Evolutionary conservation across 495 filamentous ascomycete species (phyloP), one percentile per base, ranked within the genome.

Genomic region (Hyphodiscus hymeniophilus): DNA sequence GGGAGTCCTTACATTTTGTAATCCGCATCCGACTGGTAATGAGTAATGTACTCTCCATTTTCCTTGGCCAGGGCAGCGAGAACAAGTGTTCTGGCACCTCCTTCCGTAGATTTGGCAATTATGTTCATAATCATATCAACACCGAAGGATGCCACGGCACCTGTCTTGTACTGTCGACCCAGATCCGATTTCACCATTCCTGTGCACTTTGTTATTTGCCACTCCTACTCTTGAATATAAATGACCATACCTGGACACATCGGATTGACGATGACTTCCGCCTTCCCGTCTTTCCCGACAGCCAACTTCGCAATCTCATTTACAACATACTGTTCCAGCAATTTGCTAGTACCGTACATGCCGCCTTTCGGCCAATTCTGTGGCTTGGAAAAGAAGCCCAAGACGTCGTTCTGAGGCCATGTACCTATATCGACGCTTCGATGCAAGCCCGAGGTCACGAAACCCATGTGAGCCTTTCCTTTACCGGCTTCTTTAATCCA

Each of bases 251-350:
- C 74, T 0, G 69, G 69, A 43, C 63, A 66, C 51, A 66, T 58
- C 16, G 62, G 52, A 32, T 64, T 72, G 36, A 72, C 39, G 46
- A 71, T 61, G 6, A 69, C 69, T 12, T 66, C 55, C 2, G 66
- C 64, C n/a, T 45, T 56, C 40, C 63, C 58, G 22, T 60, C 51
- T 3, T 41, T 17, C 6, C 52, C 54, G n/a, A 52, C 18, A 10
- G 58, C 58, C 26, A 64, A 45, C 33, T 53, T 56, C 7, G 63
- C 61, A 22, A 71, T 47, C 32, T 70, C 60, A 28, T 60, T 58
- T 7, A 61, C 48, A 24, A 52, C 58, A 20, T 65, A 66, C 23
- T 67, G 60, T 23, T 50, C 62, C 47, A 74, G 43, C 7, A 73
- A 45, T 54, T 74, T 73, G 35, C 60, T 67, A 3, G 56, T 41